Base-by-base conservation (phyloP, 225 moss, liverwort and hornwort genomes). In the Antitrichia curtipendula region DNA sequence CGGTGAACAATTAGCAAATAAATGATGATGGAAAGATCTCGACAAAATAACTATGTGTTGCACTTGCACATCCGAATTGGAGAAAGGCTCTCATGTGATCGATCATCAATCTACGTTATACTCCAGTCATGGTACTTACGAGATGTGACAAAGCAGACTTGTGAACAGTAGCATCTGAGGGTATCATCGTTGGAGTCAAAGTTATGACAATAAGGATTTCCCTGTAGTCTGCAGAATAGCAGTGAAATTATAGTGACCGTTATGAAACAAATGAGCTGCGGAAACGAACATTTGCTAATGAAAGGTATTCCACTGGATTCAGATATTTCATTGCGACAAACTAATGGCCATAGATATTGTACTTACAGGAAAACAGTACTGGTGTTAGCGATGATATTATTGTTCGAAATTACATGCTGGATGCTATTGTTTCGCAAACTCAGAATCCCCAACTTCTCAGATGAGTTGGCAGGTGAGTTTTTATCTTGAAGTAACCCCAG, bases 391-490 rank as follows among this genome's bases (percentile, higher is more conserved):
- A 91, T 88, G 28, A 69, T 72, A 40, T 27, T 3, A 38, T 7
- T 32, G 41, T 38, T 27, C 25, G 66, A 85, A 78, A 23, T 34
- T 16, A 90, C 90, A 71, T 69, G 41, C 54, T 38, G 5, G 56
- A 90, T 90, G 64, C 47, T 62, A 28, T 90, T 90, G 82, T 88
- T 78, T n/a, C 4, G 56, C 64, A 90, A 78, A 82, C 86, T 90
- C 82, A 90, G 32, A 3, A 49, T 63, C 53, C 31, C 8, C 59
- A 90, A 77, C 54, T 68, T 74, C 36, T 25, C 11, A 74, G 56
- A 73, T 38, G 62, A 36, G 38, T 59, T 47, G 2, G 6, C 40
- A 63, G 13, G 6, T 18, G n/a, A 47, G 8, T 38, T 38, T 68
- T 66, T 77, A 9, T 28, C 65, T 83, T 53, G 38, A 45, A 89